Evolutionary conservation across 768 basidiomycete species (phyloP).

Genomic region (Termitomyces bulborhizus): DNA sequence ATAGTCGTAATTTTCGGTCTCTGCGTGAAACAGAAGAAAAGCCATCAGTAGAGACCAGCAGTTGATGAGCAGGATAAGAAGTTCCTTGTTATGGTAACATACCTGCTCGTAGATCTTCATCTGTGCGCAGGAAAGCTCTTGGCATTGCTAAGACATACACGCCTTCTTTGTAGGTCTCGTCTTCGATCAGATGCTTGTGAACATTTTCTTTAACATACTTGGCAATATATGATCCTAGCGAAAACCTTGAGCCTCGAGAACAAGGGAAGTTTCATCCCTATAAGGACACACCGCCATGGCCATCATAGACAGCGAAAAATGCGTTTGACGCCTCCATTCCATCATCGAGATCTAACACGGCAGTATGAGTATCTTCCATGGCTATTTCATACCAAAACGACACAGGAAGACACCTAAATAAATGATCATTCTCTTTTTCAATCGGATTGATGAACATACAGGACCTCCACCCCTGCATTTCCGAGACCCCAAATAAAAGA

Average conservation of each 20-base stretch:
- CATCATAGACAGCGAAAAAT: conserved; percentile 97
- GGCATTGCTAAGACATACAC: conserved; percentile 78
- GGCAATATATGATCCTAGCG: conserved; percentile 76
- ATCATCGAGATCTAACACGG: conserved; percentile 63
- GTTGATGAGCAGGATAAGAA: conserved; percentile 3
- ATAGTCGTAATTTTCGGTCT: conserved; percentile 82
- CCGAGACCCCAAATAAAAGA: conserved; percentile 73
- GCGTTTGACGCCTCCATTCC: conserved; percentile 45
- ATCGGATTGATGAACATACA: conserved; percentile 50
- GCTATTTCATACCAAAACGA: conserved; percentile 37
- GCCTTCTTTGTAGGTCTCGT: conserved; percentile 63
- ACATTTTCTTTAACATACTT: conserved; percentile 81
- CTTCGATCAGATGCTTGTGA: conserved; percentile 67
- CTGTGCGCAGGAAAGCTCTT: conserved; percentile 86
- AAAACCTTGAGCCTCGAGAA: conserved; percentile 9
- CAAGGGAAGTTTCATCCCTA: not conserved
- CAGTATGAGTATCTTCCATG: conserved; percentile 96
- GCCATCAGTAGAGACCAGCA: conserved; percentile 7
- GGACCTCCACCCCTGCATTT: conserved; percentile 99
- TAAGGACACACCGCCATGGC: conserved; percentile 86
- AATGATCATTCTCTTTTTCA: not conserved
- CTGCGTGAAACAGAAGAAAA: conserved; percentile 31
- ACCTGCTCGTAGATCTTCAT: conserved; percentile 90
- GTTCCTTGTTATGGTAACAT: conserved; percentile 20
- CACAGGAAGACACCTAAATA: not conserved